These are phyloP conservation scores for Aspergillus quadrilineatus DNA, from an alignment of 2,329 filamentous ascomycete genomes.

Conservation along the genomic window DNA sequence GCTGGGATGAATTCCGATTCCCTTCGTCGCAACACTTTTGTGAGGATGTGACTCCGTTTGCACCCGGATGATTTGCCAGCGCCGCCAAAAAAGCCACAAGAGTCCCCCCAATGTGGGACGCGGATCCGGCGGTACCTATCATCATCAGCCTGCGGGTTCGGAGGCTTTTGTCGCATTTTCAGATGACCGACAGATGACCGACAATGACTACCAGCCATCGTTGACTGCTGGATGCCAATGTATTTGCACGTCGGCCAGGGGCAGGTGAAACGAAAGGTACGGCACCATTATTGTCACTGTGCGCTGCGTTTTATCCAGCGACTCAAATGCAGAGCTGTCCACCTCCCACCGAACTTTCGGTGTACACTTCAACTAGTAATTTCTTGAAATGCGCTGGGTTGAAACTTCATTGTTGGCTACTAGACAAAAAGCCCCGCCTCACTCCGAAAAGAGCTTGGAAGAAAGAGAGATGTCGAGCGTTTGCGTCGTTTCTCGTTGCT, in stretches of 20 bases:
- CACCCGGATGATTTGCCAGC: constrained; percentile 21
- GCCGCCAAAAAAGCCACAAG: constrained; percentile 28
- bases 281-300: neutral
- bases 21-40: constrained; percentile 7
- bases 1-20: constrained; percentile 6
- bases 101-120: constrained; percentile 26
- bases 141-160: constrained; percentile 25
- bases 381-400: constrained; percentile 6
- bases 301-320: neutral
- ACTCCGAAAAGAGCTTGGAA: constrained; percentile 7
- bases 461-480: constrained; percentile 3
- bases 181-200: constrained; percentile 10
- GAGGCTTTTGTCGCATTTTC: constrained; percentile 22
- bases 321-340: constrained; percentile 3
- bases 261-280: neutral
- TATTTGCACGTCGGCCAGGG: neutral
- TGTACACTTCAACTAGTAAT: constrained; percentile 15
- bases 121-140: constrained; percentile 36
- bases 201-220: constrained; percentile 6
- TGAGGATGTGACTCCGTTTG: constrained; percentile 17
- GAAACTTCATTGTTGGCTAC: constrained; percentile 6
- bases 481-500: constrained; percentile 3
- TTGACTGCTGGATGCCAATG: constrained; percentile 1
- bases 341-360: constrained; percentile 23
- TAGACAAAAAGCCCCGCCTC: constrained; percentile 11